A percentile compares a stretch with the other conserved stretches of the same genome.
Conservation (phyloP, 805 yeast species). For the Candida koratica region DNA sequence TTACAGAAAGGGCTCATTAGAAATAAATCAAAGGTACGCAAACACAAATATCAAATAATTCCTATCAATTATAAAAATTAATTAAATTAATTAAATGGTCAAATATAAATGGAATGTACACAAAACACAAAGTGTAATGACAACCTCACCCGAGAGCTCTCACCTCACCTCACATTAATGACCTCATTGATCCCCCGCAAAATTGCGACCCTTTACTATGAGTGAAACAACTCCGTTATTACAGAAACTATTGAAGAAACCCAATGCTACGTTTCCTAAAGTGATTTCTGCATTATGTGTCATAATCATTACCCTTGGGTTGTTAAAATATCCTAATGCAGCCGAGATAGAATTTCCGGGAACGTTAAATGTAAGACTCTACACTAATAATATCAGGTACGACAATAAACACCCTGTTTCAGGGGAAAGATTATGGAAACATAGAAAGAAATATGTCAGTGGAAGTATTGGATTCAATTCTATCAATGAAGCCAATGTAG, state of each 20-base stretch:
- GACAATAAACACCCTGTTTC: conserved; percentile 32
- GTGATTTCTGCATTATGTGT: background rate
- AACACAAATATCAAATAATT: too few relatives aligned
- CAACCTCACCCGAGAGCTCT: too few relatives aligned
- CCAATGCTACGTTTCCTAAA: background rate
- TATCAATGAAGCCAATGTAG: conserved; percentile 31
- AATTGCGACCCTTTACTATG: conserved; percentile 5
- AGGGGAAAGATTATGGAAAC: conserved; percentile 45
- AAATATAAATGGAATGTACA: too few relatives aligned
- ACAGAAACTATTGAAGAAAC: conserved; percentile 4
- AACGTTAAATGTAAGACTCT: conserved; percentile 21
- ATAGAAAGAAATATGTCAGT: conserved; percentile 34
- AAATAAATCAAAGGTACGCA: too few relatives aligned
- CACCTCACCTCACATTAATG: too few relatives aligned
- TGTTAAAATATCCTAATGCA: background rate
- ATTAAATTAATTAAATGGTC: too few relatives aligned
- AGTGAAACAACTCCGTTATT: conserved; percentile 12
- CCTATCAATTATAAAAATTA: too few relatives aligned
- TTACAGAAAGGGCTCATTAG: too few relatives aligned
- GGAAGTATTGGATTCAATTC: conserved; percentile 22
- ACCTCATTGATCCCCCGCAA: conserved; percentile 4
- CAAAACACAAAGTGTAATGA: too few relatives aligned
- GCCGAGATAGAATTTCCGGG: background rate
- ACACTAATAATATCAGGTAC: conserved; percentile 45
- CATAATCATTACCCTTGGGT: background rate